A percentile compares a stretch with the other conserved stretches of the same genome.
Conservation (phyloP, 257 asterid species). For the Capsicum baccatum region DNA sequence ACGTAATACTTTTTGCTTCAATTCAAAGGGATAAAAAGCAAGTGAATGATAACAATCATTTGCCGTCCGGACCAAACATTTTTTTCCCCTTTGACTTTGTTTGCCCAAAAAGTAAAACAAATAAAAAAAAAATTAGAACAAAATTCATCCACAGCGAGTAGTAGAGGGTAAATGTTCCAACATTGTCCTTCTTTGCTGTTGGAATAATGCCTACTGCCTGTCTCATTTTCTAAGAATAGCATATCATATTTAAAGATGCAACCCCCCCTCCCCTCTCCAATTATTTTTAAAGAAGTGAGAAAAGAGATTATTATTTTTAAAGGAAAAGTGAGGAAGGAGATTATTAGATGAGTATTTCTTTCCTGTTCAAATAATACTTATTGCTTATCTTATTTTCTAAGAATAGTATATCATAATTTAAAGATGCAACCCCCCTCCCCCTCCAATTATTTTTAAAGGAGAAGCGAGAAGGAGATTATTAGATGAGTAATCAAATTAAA, state of each 20-base stretch:
- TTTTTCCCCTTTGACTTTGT: background rate
- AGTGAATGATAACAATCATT: background rate
- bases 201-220: background rate
- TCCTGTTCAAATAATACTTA: background rate
- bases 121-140: background rate
- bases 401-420: conserved; percentile 10
- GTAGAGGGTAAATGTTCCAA: background rate
- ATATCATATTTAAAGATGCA: background rate
- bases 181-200: background rate
- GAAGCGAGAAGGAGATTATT: no score
- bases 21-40: background rate
- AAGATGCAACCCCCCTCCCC: background rate
- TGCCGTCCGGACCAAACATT: background rate
- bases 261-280: background rate
- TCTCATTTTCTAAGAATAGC: conserved; percentile 17
- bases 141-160: background rate
- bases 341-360: background rate
- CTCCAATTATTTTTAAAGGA: no score
- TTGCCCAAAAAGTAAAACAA: background rate
- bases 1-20: background rate
- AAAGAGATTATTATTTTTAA: no score
- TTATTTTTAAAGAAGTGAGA: no score
- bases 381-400: conserved; percentile 19
- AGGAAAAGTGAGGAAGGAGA: no score
- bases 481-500: no score